These are phyloP conservation scores for Ophiocordyceps camponoti-leonardi DNA, from an alignment of 2,329 filamentous ascomycete genomes.

Conservation along the genomic window DNA sequence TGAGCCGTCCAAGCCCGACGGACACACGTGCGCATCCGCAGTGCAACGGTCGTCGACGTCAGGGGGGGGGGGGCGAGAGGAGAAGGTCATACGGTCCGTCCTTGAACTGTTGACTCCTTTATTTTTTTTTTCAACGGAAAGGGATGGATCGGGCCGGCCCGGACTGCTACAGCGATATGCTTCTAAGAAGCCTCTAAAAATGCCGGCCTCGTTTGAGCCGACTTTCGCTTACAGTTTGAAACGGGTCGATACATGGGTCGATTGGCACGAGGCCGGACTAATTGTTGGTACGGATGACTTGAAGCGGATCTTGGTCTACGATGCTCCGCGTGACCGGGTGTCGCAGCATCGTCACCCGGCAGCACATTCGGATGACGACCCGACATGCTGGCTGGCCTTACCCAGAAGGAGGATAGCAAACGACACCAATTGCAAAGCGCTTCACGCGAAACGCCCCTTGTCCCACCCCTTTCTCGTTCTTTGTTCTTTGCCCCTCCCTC, in stretches of 20 bases:
- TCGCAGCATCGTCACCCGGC: not conserved
- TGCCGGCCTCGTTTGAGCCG: not conserved
- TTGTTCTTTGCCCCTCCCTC: too few species aligned
- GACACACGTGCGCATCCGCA: not conserved
- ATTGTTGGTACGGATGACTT: not conserved
- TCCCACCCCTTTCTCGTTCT: too few species aligned
- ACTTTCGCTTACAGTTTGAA: too few species aligned
- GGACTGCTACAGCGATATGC: not conserved
- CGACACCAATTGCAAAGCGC: too few species aligned
- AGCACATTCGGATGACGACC: conserved; percentile 1
- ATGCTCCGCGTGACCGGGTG: not conserved
- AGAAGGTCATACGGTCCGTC: too few species aligned
- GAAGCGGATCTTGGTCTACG: not conserved
- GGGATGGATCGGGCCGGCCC: not conserved
- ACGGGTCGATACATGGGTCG: too few species aligned
- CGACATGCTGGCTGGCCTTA: conserved; percentile 4
- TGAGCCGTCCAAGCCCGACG: too few species aligned
- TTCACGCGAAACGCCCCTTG: too few species aligned
- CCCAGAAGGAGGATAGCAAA: conserved; percentile 1
- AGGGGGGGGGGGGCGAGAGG: too few species aligned
- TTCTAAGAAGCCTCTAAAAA: not conserved
- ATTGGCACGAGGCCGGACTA: too few species aligned
- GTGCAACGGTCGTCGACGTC: not conserved
- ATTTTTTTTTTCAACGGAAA: too few species aligned
- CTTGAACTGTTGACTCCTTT: too few species aligned